Evolutionary conservation across 2,329 filamentous ascomycete genomes (phyloP).

Genomic region (Diaporthe destruens): DNA sequence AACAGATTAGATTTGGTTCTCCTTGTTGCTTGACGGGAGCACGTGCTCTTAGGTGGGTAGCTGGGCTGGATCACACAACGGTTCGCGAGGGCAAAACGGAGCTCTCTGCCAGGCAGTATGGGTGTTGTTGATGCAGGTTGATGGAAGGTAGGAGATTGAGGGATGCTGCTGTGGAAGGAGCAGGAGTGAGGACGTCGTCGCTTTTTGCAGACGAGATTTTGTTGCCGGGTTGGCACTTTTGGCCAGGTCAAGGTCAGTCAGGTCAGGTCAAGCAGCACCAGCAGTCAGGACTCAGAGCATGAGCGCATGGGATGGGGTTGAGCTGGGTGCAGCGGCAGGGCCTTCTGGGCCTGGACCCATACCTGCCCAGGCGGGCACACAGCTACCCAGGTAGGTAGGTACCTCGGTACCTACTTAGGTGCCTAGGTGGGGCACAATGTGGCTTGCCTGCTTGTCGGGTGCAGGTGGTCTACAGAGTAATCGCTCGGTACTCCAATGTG

Average conservation of each 20-base stretch:
- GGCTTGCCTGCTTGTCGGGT: constrained; percentile 1
- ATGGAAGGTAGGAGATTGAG: constrained; percentile 28
- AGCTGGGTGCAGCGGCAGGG: background rate
- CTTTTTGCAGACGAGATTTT: constrained; percentile 32
- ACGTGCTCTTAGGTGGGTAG: constrained; percentile 34
- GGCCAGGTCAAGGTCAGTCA: constrained; percentile 22
- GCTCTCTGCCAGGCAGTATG: constrained; percentile 18
- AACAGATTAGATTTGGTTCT: constrained; percentile 39
- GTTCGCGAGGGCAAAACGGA: constrained; percentile 6
- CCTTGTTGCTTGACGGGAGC: constrained; percentile 41
- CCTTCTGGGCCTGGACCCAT: constrained; percentile 19
- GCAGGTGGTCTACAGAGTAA: too few species aligned
- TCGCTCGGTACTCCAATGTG: background rate
- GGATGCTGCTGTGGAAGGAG: constrained; percentile 27
- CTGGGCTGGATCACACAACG: constrained; percentile 15
- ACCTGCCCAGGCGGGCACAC: background rate
- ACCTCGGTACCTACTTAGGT: constrained; percentile 4
- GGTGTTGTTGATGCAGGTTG: constrained; percentile 27
- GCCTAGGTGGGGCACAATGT: background rate
- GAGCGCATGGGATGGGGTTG: constrained; percentile 24
- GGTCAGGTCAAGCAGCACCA: background rate
- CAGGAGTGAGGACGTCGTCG: constrained; percentile 25
- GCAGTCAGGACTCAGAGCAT: constrained; percentile 7
- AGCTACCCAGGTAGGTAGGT: background rate
- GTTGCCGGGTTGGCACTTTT: constrained; percentile 12